Evolutionary conservation across 352 stramenopile genomes (phyloP).

Genomic region (Blastocystis sp.): DNA sequence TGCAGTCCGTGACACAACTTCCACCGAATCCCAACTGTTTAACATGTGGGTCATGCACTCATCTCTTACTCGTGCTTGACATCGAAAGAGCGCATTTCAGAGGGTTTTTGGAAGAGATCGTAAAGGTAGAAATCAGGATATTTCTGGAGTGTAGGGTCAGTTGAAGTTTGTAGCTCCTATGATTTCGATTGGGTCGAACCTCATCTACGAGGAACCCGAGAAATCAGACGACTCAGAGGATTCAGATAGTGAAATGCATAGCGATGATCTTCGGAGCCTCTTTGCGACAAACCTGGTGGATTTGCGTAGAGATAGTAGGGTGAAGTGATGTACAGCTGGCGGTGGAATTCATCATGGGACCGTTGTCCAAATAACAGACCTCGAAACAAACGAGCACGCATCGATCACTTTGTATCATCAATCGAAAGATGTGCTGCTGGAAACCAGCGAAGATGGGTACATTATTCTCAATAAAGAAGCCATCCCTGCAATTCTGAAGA

Average conservation of each 20-base stretch:
- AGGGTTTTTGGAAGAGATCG: slow-evolving; percentile 52
- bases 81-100: background rate
- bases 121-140: background rate
- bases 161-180: slow-evolving; percentile 32
- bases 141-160: background rate
- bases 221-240: background rate
- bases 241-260: background rate
- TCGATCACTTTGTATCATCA: slow-evolving; percentile 53
- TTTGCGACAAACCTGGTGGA: background rate
- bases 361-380: background rate
- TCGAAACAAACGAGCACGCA: slow-evolving; percentile 17
- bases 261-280: background rate
- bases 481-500: background rate
- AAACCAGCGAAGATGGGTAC: slow-evolving; percentile 30
- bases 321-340: background rate
- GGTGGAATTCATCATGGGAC: slow-evolving; percentile 17
- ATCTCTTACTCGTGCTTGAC: slow-evolving; percentile 30
- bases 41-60: slow-evolving; percentile 14
- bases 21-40: slow-evolving; percentile 22
- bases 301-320: background rate
- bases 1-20: slow-evolving; percentile 46
- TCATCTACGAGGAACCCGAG: slow-evolving; percentile 30
- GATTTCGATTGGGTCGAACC: slow-evolving; percentile 32
- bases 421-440: background rate
- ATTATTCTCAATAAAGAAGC: slow-evolving; percentile 44